Base-by-base conservation (phyloP, 23 red algal species). In the Gracilaria vermiculophylla region DNA sequence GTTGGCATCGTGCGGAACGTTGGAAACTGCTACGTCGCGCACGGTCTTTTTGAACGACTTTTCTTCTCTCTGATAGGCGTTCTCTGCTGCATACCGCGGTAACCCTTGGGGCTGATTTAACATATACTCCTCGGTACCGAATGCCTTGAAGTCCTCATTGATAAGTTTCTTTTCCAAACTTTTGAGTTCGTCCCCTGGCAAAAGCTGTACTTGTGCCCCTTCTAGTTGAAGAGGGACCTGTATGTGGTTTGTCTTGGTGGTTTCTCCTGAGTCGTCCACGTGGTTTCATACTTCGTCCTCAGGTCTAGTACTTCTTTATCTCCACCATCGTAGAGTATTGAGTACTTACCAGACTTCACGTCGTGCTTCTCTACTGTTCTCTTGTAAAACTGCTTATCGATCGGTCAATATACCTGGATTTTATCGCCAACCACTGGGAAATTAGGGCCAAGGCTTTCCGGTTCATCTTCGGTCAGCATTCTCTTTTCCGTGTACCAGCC, bases 41-140 rank as follows among this genome's bases (percentile, higher is more conserved):
- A 90, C 86, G 33, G 34, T 90, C 20, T 80, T 80, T 34, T 53
- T 70, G 75, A 90, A 90, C 5, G 53, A 34, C 45, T 47, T 15
- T 66, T 90, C 86, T 80, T 80, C 86, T 14, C 0, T 71, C 0
- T 51, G 10, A 49, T 91, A 81, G 5, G 87, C 60, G 10, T 81
- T 91, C 21, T 81, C 14, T 0, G 53, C 20, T 10, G 25, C 55
- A 29, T 24, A 66, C 2, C 10, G 29, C 36, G 53, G 55, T 23
- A 82, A 4, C 17, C 78, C 78, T 40, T 82, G n/a, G 2, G 27
- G 32, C 15, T 82, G 78, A 40, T 82, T 8, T 16, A 40, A 55
- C 53, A 65, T 62, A 32, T 65, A 82, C 28, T 48, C 32, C 6
- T 65, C 17, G 6, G 5, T 62, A 3, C 33, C 54, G 9, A 82